Base-by-base conservation (phyloP, 2,329 filamentous ascomycete genomes). In the Aaosphaeria arxii region DNA sequence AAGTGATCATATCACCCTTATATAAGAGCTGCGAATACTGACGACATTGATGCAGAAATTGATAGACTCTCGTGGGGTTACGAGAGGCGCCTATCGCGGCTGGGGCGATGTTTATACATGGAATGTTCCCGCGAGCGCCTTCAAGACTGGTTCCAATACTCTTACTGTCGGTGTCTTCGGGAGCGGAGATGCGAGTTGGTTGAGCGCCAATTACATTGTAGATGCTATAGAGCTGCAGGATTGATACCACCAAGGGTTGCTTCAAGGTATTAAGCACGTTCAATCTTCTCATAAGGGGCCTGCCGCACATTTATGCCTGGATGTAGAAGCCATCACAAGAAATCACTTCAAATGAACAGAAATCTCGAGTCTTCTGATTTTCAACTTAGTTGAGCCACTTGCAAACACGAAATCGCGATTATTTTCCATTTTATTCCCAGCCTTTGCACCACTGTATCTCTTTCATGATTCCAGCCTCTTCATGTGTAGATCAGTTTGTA, bases 181-280 rank as follows among this genome's bases (percentile, higher is more conserved):
- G 1, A 58, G 48, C 31, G 58, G 58, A 17, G 55, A 59, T 44
- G 49, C 55, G 30, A 53, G 24, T 17, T 61, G 55, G 55, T 35
- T 61, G 39, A 61, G 58, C 32, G 58, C 58, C 7, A 61, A 61
- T 36, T 61, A 59, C 41, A 59, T 61, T 13, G 31, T 61, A 4
- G 58, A 59, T 47, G 58, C 56, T 7, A n/a, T 61, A 17, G 58
- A 61, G 47, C 42, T 61, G 7, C 58, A 61, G 40, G 58, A 55
- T 30, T 60, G 38, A 43, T 40, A 24, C 17, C 17, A 24, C 17
- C 17, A 24, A 24, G 17, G 17, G 17, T 24, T 24, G 17, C 17
- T 3, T 24, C 17, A 24, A 24, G 17, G 17, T 3, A 24, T 3
- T 24, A 24, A 24, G 17, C 17, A 24, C 17, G 17, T 24, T 24